phyloP scores from a whole-genome alignment of 2,329 filamentous ascomycete genomes.

The Gremmenia infestans region DNA sequence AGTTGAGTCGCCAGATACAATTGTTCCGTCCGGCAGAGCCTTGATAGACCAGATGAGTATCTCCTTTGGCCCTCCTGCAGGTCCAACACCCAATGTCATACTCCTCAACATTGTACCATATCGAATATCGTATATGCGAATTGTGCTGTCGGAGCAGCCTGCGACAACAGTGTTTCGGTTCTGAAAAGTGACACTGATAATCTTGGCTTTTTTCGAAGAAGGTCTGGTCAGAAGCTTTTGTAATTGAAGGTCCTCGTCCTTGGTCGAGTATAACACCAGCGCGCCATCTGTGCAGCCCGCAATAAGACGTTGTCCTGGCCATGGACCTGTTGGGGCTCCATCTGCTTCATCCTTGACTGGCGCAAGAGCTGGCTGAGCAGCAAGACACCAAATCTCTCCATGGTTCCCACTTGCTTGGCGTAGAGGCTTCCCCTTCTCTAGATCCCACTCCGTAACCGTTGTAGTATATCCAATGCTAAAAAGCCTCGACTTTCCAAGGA shows the following conservation, averaged over 20 bases:
- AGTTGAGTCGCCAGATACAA: conserved; percentile 91
- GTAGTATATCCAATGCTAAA: conserved; percentile 97
- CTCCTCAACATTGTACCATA: conserved; percentile 71
- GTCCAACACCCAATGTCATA: conserved; percentile 80
- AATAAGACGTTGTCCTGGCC: conserved; percentile 59
- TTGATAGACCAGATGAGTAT: conserved; percentile 93
- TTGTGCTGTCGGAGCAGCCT: conserved; percentile 94
- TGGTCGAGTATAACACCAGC: conserved; percentile 79
- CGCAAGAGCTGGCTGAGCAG: conserved; percentile 62
- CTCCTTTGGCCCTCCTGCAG: conserved; percentile 72
- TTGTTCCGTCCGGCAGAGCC: conserved; percentile 78
- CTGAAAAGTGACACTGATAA: conserved; percentile 89
- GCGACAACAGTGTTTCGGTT: conserved; percentile 76
- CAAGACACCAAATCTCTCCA: conserved; percentile 95
- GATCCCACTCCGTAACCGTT: conserved; percentile 91
- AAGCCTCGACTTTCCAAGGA: conserved; percentile 71
- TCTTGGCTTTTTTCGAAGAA: conserved; percentile 77
- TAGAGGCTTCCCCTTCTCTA: conserved; percentile 70
- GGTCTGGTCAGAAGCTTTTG: conserved; percentile 70
- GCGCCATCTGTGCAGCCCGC: conserved; percentile 89
- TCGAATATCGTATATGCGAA: conserved; percentile 82
- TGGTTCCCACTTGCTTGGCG: conserved; percentile 87
- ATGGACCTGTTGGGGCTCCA: conserved; percentile 23
- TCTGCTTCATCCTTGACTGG: conserved; percentile 25
- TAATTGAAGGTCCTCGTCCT: conserved; percentile 77